Percentiles rank a stretch among this genome's conserved stretches.
Evolutionary conservation across 495 filamentous ascomycete genomes (phyloP).

Genomic region (Lophiotrema nucula): DNA sequence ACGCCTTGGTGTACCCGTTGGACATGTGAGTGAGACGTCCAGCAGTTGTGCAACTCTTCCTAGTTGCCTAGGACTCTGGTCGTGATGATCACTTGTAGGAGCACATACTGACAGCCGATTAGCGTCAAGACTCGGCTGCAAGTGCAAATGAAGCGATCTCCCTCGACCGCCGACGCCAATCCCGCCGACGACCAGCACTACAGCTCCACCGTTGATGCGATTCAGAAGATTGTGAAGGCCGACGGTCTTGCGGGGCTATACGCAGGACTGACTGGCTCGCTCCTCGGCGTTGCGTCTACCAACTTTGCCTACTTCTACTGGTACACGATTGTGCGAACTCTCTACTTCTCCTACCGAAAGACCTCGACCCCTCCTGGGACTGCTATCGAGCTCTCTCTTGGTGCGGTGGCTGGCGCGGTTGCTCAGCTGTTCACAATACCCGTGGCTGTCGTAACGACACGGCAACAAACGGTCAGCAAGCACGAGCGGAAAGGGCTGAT

Average conservation of each 20-base stretch:
- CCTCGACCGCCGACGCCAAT: slow-evolving; percentile 39
- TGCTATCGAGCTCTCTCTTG: slow-evolving; percentile 78
- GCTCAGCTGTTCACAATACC: slow-evolving; percentile 97
- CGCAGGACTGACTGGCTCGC: slow-evolving; percentile 77
- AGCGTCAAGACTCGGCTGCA: slow-evolving; percentile 97
- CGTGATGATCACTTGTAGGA: neutral
- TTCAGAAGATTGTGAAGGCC: slow-evolving; percentile 77
- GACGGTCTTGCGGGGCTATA: slow-evolving; percentile 85
- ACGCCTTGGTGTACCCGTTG: slow-evolving; percentile 92
- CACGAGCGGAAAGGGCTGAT: slow-evolving; percentile 80
- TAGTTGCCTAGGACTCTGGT: neutral
- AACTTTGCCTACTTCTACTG: slow-evolving; percentile 99
- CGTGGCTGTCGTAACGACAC: slow-evolving; percentile 89
- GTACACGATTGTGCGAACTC: slow-evolving; percentile 83
- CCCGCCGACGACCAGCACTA: slow-evolving; percentile 63
- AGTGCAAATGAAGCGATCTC: slow-evolving; percentile 80
- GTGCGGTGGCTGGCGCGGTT: slow-evolving; percentile 83
- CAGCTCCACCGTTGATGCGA: slow-evolving; percentile 79
- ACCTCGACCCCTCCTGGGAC: slow-evolving; percentile 70
- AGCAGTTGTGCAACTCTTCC: neutral
- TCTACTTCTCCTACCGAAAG: slow-evolving; percentile 72
- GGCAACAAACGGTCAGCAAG: slow-evolving; percentile 90
- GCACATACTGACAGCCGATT: slow-evolving; percentile 2
- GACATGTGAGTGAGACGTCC: slow-evolving; percentile 73
- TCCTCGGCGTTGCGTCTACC: slow-evolving; percentile 90